Evolutionary conservation across 805 yeast genomes (phyloP), one percentile per base, ranked within the genome.

Genomic region (Saturnispora quitensis): DNA sequence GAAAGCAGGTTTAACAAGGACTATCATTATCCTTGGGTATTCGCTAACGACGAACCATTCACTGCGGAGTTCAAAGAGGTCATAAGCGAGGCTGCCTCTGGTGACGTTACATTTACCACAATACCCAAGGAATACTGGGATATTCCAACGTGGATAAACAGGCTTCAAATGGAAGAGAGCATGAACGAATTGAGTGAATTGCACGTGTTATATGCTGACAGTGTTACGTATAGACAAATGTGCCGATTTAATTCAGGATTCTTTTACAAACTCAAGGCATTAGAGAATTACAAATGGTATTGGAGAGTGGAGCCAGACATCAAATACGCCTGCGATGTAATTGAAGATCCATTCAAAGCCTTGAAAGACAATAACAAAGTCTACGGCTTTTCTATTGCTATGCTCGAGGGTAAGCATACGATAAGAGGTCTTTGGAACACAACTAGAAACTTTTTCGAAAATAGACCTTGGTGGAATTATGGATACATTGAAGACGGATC

Each of bases 221-320:
- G 77, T 15, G 77, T 78, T 50, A 70, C 80, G 17, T 86, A 86
- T 63, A 72, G 91, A 56, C 84, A 82, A 63, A 86, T 86, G 95
- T 74, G 77, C 53, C 61, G 78, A 31, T 74, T 63, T 55, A 69
- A 66, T 49, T 66, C 71, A 31, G 78, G 78, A 54, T 84, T 82
- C 58, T 77, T 78, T 63, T 78, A 73, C 68, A 70, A 74, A 58
- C 71, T 75, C 60, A 70, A 71, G 31, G 63, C 74, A 35, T 56
- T 78, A 63, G 59, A 64, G 20, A 68, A 68, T 4, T 78, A 75
- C 62, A 74, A 73, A 49, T 78, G 74, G 69, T 78, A 77, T 63
- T 78, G 83, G 83, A 66, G 83, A 60, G 80, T 78, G 48, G 83
- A 78, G 59, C 82, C 82, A 4, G 73, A 71, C 56, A 67, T 75